Percentiles rank a stretch among this genome's conserved stretches.
Evolutionary conservation across 371 early-diverging fungal genomes (phyloP).

Genomic region (Mortierella sp.): DNA sequence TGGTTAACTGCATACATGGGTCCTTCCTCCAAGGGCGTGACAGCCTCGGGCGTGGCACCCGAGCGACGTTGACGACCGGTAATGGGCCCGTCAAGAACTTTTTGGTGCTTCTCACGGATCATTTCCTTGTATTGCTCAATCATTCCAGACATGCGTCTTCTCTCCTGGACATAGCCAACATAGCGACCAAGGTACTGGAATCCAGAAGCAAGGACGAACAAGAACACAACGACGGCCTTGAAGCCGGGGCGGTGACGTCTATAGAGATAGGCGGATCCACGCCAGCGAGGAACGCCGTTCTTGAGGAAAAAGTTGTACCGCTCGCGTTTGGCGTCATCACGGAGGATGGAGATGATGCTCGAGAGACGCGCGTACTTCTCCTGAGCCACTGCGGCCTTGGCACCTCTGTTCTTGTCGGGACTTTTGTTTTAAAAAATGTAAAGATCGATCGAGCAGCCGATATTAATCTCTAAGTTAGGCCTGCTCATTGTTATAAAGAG

Average conservation of each 20-base stretch:
- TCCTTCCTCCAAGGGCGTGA: conserved; percentile 34
- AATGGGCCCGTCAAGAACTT: conserved; percentile 41
- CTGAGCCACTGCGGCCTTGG: conserved; percentile 52
- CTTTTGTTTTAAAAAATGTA: conserved; percentile 35
- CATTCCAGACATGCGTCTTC: conserved; percentile 61
- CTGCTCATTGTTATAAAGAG: too few relatives aligned
- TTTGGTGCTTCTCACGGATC: conserved; percentile 41
- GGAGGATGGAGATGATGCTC: conserved; percentile 75
- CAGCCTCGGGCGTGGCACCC: conserved; percentile 33
- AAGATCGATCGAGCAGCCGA: background rate
- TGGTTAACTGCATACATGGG: conserved; percentile 55
- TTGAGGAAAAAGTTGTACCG: conserved; percentile 88
- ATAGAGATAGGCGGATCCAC: conserved; percentile 87
- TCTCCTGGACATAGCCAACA: conserved; percentile 74
- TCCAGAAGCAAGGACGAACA: conserved; percentile 64
- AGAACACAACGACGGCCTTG: conserved; percentile 66
- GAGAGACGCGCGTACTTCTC: conserved; percentile 76
- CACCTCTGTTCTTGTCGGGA: conserved; percentile 80
- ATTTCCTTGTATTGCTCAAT: conserved; percentile 55
- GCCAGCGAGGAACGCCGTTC: conserved; percentile 91
- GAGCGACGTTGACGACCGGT: conserved; percentile 55
- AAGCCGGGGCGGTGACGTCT: conserved; percentile 85
- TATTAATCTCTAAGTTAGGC: too few relatives aligned
- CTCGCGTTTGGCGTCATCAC: conserved; percentile 73
- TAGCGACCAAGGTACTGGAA: conserved; percentile 76